These are phyloP conservation scores for Kazachstania martiniae DNA, from an alignment of 805 yeast genomes.

Conservation along the genomic window DNA sequence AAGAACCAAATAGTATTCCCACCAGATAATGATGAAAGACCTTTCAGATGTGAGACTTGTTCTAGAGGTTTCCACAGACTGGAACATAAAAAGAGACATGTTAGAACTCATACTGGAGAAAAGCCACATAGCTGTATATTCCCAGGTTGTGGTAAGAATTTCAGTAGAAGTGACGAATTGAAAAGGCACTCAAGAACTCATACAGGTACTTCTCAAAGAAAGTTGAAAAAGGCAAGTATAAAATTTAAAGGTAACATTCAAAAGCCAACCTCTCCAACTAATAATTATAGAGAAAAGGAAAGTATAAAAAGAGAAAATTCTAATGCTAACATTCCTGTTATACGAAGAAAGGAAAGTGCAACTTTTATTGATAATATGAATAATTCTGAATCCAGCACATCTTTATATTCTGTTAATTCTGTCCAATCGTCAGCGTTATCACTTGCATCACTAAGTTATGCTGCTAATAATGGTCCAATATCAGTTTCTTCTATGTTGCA, in stretches of 20 bases:
- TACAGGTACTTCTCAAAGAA: slow-evolving; percentile 23
- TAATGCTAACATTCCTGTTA: too few species aligned
- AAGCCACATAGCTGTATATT: slow-evolving; percentile 69
- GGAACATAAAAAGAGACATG: slow-evolving; percentile 72
- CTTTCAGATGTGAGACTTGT: slow-evolving; percentile 65
- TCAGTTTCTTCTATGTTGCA: not conserved
- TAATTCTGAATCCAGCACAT: too few species aligned
- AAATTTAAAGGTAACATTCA: not conserved
- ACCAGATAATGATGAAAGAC: slow-evolving; percentile 33
- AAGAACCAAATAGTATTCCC: slow-evolving; percentile 1
- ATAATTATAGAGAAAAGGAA: not conserved
- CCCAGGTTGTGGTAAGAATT: slow-evolving; percentile 59
- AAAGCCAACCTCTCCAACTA: not conserved
- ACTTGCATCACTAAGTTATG: not conserved
- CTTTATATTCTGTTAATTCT: not conserved
- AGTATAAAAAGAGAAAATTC: not conserved
- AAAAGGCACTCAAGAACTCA: slow-evolving; percentile 68
- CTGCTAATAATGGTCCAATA: not conserved
- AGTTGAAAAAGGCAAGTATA: slow-evolving; percentile 3
- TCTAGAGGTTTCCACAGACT: slow-evolving; percentile 64
- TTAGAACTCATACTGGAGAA: slow-evolving; percentile 74
- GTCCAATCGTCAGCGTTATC: too few species aligned
- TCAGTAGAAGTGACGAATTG: slow-evolving; percentile 62
- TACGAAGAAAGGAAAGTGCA: too few species aligned
- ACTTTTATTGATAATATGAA: too few species aligned